Evolutionary conservation across 2,329 filamentous ascomycete species (phyloP).

Genomic region (Exophiala xenobiotica): DNA sequence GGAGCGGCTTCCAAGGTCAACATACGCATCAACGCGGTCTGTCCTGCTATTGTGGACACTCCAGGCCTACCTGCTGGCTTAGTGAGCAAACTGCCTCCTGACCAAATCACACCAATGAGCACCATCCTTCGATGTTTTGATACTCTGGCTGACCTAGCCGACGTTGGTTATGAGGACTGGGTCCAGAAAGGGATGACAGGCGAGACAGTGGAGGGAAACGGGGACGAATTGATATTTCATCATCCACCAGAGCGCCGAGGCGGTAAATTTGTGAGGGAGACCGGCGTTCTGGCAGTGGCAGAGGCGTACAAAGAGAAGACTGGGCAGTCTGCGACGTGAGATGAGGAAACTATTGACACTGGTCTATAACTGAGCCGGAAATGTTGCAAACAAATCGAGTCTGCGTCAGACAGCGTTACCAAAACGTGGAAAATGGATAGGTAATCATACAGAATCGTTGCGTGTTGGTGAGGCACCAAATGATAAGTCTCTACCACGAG

Average conservation of each 20-base stretch:
- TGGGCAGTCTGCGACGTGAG: neutral
- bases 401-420: too few relatives aligned
- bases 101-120: conserved; percentile 12
- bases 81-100: neutral
- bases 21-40: conserved; percentile 37
- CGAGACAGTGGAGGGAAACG: conserved; percentile 11
- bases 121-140: conserved; percentile 11
- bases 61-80: conserved; percentile 13
- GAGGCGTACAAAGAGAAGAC: neutral
- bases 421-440: too few relatives aligned
- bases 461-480: too few relatives aligned
- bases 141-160: neutral
- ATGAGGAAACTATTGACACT: neutral
- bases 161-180: conserved; percentile 3
- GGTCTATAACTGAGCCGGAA: too few relatives aligned
- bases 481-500: too few relatives aligned
- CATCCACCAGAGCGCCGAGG: neutral
- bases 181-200: conserved; percentile 4
- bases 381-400: too few relatives aligned
- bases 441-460: too few relatives aligned
- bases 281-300: conserved; percentile 1
- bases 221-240: conserved; percentile 11
- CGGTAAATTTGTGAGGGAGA: conserved; percentile 1
- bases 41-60: conserved; percentile 36
- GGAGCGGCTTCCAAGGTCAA: conserved; percentile 1